Conservation (phyloP, 352 stramenopile species). For the Phytophthora idaei region DNA sequence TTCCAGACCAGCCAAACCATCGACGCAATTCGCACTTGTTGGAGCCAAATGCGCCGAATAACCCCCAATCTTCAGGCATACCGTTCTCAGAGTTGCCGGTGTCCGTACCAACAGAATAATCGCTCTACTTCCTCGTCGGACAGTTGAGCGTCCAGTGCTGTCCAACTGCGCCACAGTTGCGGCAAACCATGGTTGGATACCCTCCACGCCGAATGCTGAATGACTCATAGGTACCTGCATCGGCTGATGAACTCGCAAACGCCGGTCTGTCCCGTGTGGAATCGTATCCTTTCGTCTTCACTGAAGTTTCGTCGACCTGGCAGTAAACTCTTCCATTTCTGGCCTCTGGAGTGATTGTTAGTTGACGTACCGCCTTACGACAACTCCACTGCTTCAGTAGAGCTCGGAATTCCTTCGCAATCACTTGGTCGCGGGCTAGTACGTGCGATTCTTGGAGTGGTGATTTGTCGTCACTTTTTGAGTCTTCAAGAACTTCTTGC, state of each 20-base stretch:
- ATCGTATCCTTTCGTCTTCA: neutral
- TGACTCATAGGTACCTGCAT: neutral
- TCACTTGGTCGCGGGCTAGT: constrained; percentile 21
- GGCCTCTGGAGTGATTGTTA: constrained; percentile 23
- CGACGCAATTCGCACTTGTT: neutral
- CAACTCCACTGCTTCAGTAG: constrained; percentile 33
- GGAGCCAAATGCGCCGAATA: no score
- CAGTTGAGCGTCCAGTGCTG: neutral
- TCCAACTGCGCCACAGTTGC: constrained; percentile 5
- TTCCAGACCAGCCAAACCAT: neutral
- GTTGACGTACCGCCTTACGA: constrained; percentile 15
- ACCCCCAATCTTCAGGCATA: neutral
- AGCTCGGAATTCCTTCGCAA: constrained; percentile 30
- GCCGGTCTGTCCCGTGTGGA: constrained; percentile 19
- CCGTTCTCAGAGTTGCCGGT: neutral
- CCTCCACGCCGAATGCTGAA: neutral
- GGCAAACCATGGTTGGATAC: neutral
- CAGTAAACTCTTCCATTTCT: constrained; percentile 21
- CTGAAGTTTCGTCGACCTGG: constrained; percentile 23
- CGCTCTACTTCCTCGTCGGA: neutral
- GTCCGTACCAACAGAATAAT: neutral
- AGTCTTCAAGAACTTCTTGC: constrained; percentile 13
- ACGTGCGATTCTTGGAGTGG: neutral
- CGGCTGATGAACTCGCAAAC: neutral
- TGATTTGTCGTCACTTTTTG: constrained; percentile 1